Evolutionary conservation across 768 basidiomycete species (phyloP).

Genomic region (Fibroporia radiculosa): DNA sequence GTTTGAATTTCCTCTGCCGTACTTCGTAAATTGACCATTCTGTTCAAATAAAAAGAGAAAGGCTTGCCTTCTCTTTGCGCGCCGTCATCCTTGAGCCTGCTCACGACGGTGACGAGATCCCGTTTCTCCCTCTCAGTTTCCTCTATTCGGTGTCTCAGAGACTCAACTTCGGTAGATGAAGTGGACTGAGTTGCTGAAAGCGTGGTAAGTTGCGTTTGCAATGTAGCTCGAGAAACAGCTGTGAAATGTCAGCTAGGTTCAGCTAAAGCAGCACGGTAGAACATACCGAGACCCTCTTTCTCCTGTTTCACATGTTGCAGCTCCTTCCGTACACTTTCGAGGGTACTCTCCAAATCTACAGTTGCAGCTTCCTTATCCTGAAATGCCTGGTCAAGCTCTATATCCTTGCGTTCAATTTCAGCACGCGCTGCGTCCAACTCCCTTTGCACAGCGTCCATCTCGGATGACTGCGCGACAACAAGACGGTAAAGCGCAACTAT

Average conservation of each 20-base stretch:
- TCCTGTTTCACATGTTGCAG: constrained; percentile 49
- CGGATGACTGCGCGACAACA: constrained; percentile 47
- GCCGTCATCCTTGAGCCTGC: constrained; percentile 71
- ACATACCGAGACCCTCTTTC: constrained; percentile 59
- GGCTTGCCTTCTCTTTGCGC: constrained; percentile 65
- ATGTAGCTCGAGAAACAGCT: constrained; percentile 38
- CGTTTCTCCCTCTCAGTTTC: constrained; percentile 87
- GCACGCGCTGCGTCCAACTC: constrained; percentile 69
- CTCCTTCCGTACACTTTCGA: constrained; percentile 49
- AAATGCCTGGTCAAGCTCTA: constrained; percentile 79
- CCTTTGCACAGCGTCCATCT: constrained; percentile 46
- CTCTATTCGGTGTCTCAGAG: constrained; percentile 52
- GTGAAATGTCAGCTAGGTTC: constrained; percentile 16
- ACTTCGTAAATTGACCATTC: neutral
- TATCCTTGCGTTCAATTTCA: constrained; percentile 60
- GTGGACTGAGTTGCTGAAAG: constrained; percentile 53
- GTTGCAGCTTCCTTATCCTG: constrained; percentile 65
- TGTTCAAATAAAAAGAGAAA: neutral
- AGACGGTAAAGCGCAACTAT: constrained; percentile 58
- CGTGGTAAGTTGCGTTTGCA: constrained; percentile 49
- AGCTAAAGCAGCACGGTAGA: neutral
- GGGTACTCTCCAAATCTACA: constrained; percentile 46
- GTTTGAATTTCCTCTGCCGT: constrained; percentile 60
- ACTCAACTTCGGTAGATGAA: constrained; percentile 54
- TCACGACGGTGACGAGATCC: constrained; percentile 77